phyloP scores from a whole-genome alignment of 768 basidiomycete species.

The Pulveroboletus sp. region DNA sequence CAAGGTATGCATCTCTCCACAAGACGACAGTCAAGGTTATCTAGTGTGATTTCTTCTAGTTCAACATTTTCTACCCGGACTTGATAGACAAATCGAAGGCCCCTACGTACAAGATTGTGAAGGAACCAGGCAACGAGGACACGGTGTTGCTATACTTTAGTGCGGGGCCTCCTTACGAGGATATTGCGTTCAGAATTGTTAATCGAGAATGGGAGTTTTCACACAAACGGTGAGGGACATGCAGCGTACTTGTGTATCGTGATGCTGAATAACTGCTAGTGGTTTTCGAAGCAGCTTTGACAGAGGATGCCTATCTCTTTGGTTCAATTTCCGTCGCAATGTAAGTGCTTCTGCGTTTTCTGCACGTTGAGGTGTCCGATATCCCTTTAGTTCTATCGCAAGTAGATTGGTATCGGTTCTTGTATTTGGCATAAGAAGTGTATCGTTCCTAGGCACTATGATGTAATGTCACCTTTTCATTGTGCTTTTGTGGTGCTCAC shows the following conservation, averaged over 20 bases:
- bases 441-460: conserved; percentile 16
- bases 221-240: conserved; percentile 71
- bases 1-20: conserved; percentile 49
- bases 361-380: conserved; percentile 13
- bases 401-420: conserved; percentile 39
- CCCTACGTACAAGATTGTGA: conserved; percentile 93
- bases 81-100: conserved; percentile 98
- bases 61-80: conserved; percentile 99
- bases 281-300: conserved; percentile 98
- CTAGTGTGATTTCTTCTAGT: conserved; percentile 39
- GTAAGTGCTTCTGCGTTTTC: conserved; percentile 43
- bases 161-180: conserved; percentile 97
- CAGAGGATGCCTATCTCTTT: conserved; percentile 89
- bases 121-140: conserved; percentile 92
- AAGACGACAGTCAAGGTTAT: not conserved
- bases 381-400: conserved; percentile 67
- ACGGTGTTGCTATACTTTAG: conserved; percentile 91
- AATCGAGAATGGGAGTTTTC: conserved; percentile 98
- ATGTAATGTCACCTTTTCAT: conserved; percentile 28
- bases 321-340: conserved; percentile 95
- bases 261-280: conserved; percentile 36
- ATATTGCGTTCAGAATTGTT: conserved; percentile 97
- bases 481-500: conserved; percentile 14
- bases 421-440: conserved; percentile 16
- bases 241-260: not conserved